Base-by-base conservation (phyloP, 2,329 filamentous ascomycete genomes). In the Cladosporium sp. region DNA sequence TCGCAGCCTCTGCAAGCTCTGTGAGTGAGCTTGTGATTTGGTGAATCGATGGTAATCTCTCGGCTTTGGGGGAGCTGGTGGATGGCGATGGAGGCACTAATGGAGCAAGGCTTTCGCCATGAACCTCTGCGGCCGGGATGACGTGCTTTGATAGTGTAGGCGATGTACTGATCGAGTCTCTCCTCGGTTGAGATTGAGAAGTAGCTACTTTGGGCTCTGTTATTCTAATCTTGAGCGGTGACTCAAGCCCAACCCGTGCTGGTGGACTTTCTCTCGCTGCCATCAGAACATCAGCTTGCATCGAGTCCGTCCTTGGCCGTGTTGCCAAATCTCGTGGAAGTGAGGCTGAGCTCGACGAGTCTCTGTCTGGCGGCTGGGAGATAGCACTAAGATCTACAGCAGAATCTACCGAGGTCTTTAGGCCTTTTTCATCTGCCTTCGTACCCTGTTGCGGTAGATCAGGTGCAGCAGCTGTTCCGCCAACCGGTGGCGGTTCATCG, bases 21-120 rank as follows among this genome's bases (percentile, higher is more conserved):
- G 55, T 57, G n/a, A 69, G 60, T 10, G 60, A 65, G n/a, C 53
- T 64, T 58, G 69, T 76, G 40, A 76, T 61, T 55, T 77, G 73
- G 26, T 68, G 70, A 40, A 77, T 74, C 0, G 74, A 73, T 12
- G 76, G 76, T 40, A 77, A 66, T 46, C 71, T 71, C 61, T 72
- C 72, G 5, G 61, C 69, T 35, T 67, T 65, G 3, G 71, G 70
- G 3, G 73, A 73, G 23, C 59, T 60, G 14, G 66, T 40, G 16
- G 64, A 63, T 2, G 72, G 57, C 14, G 71, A 70, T 3, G 66
- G 68, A 7, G 71, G 67, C 28, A 72, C 69, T 12, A 74, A 68
- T n/a, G 69, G 67, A 6, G 73, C 70, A 29, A 74, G 62, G n/a
- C 65, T 70, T 31, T 63, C 21, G 23, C 59, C 59, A 35, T 62